Base-by-base conservation (phyloP, 129 eudicot species). In the Tanacetum coccineum region DNA sequence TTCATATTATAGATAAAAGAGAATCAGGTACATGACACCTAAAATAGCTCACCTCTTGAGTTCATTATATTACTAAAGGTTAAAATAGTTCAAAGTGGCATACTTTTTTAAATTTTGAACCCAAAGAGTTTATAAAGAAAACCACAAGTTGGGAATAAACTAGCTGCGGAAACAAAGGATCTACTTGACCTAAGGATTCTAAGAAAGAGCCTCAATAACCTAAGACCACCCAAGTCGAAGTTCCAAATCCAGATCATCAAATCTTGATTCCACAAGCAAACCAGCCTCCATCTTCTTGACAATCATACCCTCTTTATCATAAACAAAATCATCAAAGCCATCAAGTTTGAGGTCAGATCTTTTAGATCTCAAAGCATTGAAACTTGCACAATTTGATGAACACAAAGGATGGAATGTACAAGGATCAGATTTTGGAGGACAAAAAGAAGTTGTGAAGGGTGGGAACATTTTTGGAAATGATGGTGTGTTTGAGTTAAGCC, bases 221-320 rank as follows among this genome's bases (percentile, higher is more conserved):
- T 77, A 71, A 71, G 78, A 66, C 4, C 65, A 66, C 67, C 82
- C 78, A 56, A 78, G 82, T 39, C 82, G 78, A 71, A 78, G 82
- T 78, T 78, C 82, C 82, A 78, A 65, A 71, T 78, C 82, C 73
- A 72, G 58, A 66, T 59, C 74, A 59, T 50, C 74, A 74, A 47
- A 59, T 64, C 42, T 72, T 17, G 68, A 67, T 10, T 64, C 77
- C 19, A 21, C 60, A 70, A 64, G 3, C 62, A 58, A 26, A 56
- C 72, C 67, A 56, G 17, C 40, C 49, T 71, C 73, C 48, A 61
- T 58, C 56, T 71, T 61, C 70, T 65, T 71, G 50, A 28, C 52
- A 52, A 78, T 22, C 72, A 71, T 3, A 4, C 46, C 13, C 32
- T 59, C 67, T 3, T 64, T 48, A 20, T 70, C 67, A 32, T 47